These are phyloP conservation scores for Epichloe festucae DNA, from an alignment of 2,329 filamentous ascomycete species.

Conservation along the genomic window DNA sequence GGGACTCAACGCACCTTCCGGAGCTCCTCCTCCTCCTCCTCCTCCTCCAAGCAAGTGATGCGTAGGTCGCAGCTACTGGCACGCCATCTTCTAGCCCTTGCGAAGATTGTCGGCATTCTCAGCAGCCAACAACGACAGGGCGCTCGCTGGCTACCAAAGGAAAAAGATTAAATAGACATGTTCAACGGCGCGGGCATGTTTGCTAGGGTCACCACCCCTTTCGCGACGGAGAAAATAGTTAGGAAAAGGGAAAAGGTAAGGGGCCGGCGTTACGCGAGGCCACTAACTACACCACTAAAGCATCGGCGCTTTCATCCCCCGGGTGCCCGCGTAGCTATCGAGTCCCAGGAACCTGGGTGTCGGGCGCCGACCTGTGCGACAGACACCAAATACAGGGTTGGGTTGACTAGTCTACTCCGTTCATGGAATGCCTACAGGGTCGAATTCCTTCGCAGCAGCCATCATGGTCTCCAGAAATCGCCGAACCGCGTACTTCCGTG, in stretches of 20 bases:
- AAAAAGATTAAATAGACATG: neutral
- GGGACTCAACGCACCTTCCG: no score
- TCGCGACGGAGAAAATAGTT: neutral
- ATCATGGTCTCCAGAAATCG: neutral
- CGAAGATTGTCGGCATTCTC: neutral
- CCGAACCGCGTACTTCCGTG: neutral
- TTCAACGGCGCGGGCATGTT: constrained; percentile 3
- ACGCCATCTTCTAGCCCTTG: neutral
- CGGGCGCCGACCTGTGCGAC: constrained; percentile 2
- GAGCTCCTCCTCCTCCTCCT: no score
- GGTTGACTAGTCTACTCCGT: neutral
- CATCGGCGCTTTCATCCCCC: neutral
- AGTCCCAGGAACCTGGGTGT: constrained; percentile 5
- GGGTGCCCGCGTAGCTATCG: neutral
- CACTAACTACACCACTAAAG: neutral
- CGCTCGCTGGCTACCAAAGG: neutral
- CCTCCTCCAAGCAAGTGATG: no score
- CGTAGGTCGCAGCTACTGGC: no score
- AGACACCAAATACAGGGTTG: neutral
- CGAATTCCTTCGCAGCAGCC: no score
- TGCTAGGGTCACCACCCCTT: neutral
- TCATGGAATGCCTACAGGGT: no score
- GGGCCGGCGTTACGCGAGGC: neutral
- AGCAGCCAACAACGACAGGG: neutral
- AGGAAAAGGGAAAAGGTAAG: neutral